Conservation (phyloP, 495 filamentous ascomycete species). For the Aspergillus bridgeri region DNA sequence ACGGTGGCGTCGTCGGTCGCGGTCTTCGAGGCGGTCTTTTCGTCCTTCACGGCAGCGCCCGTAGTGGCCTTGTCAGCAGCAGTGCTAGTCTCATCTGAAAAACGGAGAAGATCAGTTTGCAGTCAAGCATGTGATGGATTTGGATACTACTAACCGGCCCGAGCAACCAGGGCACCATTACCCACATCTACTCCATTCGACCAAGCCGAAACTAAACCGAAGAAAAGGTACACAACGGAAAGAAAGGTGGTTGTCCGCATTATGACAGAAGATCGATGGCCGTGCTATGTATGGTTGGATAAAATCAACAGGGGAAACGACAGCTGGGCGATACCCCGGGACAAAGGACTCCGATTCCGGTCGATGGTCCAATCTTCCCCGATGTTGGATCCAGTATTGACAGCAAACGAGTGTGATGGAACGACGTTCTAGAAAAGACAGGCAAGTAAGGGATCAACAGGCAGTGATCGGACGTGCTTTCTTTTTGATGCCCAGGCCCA, state of each 20-base stretch:
- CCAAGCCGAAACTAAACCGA: slow-evolving; percentile 52
- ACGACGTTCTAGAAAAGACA: neutral
- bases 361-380: slow-evolving; percentile 3
- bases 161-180: slow-evolving; percentile 30
- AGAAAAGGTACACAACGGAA: slow-evolving; percentile 32
- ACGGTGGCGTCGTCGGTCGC: slow-evolving; percentile 15
- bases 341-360: neutral
- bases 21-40: slow-evolving; percentile 22
- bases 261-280: slow-evolving; percentile 6
- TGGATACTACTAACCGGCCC: slow-evolving; percentile 27
- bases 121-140: neutral
- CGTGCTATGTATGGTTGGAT: neutral
- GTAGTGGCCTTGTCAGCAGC: slow-evolving; percentile 22
- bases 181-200: slow-evolving; percentile 35
- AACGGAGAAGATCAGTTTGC: slow-evolving; percentile 7
- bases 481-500: neutral
- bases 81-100: slow-evolving; percentile 20
- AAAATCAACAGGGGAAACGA: neutral
- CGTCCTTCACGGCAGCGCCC: slow-evolving; percentile 17
- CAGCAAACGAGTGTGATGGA: slow-evolving; percentile 6
- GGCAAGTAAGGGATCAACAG: neutral
- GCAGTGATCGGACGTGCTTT: neutral
- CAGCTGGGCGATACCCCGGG: neutral
- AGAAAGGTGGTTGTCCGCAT: slow-evolving; percentile 36
- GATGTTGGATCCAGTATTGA: neutral